These are phyloP conservation scores for Prinsepia uniflora DNA, from an alignment of 306 rosid species.

Conservation along the genomic window DNA sequence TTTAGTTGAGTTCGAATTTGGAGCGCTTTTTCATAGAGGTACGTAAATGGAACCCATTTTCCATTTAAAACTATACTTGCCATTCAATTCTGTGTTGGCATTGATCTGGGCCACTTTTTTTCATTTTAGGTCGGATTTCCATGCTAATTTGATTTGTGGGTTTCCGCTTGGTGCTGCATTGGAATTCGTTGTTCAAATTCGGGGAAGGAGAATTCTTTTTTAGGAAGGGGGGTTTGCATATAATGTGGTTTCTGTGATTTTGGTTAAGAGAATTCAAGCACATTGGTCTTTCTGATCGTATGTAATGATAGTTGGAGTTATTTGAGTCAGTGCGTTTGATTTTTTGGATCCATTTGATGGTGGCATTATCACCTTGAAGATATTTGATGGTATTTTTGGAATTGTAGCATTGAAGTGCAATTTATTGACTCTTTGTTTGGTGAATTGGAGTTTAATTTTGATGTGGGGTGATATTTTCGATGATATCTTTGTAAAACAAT, in stretches of 20 bases:
- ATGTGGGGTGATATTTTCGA: neutral
- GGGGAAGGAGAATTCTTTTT: slow-evolving; percentile 3
- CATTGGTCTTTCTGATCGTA: slow-evolving; percentile 20
- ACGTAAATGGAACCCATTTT: neutral
- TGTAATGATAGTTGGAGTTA: neutral
- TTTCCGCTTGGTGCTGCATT: neutral
- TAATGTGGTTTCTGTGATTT: slow-evolving; percentile 13
- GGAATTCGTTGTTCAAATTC: neutral
- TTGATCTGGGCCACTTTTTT: slow-evolving; percentile 6
- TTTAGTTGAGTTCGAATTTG: slow-evolving; percentile 10
- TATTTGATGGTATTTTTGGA: neutral
- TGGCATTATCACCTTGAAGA: neutral
- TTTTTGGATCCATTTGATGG: slow-evolving; percentile 2
- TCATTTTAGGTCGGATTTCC: neutral
- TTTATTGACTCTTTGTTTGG: neutral
- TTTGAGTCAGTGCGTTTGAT: slow-evolving; percentile 11
- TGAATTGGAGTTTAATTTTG: neutral
- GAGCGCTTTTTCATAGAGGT: slow-evolving; percentile 17
- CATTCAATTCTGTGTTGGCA: slow-evolving; percentile 9
- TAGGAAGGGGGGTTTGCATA: slow-evolving; percentile 16
- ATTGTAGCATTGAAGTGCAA: neutral
- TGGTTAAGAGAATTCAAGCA: slow-evolving; percentile 6
- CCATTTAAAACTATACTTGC: neutral
- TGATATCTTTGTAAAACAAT: neutral
- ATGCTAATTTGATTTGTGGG: slow-evolving; percentile 10